Conservation (phyloP, 805 yeast species). For the Metschnikowia gelsemii region DNA sequence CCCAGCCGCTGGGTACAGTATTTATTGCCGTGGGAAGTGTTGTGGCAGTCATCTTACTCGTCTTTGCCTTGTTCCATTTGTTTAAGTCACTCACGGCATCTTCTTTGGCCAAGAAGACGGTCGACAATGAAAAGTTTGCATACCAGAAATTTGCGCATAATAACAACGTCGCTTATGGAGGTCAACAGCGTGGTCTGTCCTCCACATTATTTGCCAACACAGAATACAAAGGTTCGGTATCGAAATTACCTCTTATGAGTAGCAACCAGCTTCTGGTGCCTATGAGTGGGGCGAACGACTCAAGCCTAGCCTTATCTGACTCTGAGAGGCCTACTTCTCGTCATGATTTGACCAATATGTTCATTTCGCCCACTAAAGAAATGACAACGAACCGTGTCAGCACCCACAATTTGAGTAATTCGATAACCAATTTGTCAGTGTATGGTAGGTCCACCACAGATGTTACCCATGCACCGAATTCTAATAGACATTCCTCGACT, state of each 20-base stretch:
- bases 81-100: slow-evolving; percentile 49
- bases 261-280: slow-evolving; percentile 24
- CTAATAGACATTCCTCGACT: slow-evolving; percentile 30
- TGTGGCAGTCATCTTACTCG: slow-evolving; percentile 56
- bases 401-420: slow-evolving; percentile 25
- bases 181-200: slow-evolving; percentile 1
- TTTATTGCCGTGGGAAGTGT: slow-evolving; percentile 78
- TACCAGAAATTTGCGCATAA: slow-evolving; percentile 35
- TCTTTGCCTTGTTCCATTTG: slow-evolving; percentile 52
- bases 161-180: slow-evolving; percentile 32
- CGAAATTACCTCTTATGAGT: slow-evolving; percentile 36
- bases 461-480: slow-evolving; percentile 22
- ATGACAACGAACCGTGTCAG: slow-evolving; percentile 47
- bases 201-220: slow-evolving; percentile 8
- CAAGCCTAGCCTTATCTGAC: slow-evolving; percentile 3
- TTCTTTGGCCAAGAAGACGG: slow-evolving; percentile 49
- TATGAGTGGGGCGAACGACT: slow-evolving; percentile 28
- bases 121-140: slow-evolving; percentile 31
- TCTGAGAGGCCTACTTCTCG: slow-evolving; percentile 25
- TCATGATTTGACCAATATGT: slow-evolving; percentile 51
- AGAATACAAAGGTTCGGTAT: slow-evolving; percentile 25
- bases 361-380: slow-evolving; percentile 79
- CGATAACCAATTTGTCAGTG: slow-evolving; percentile 21
- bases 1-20: slow-evolving; percentile 71
- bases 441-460: slow-evolving; percentile 21